Evolutionary conservation across 129 eudicot species (phyloP).

Genomic region (Helianthus tuberosus): DNA sequence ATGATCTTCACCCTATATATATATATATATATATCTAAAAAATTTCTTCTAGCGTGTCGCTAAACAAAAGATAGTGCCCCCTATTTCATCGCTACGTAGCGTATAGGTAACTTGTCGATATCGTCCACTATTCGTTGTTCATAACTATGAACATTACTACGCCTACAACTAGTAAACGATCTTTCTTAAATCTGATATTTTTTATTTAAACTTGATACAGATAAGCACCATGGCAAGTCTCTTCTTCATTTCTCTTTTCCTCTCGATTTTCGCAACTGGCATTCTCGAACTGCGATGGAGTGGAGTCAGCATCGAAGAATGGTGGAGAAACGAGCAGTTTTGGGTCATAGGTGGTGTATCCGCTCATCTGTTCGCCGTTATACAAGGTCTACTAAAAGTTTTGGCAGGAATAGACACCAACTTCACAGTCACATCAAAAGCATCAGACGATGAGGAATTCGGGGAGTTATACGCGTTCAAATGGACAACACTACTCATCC

Average conservation of each 20-base stretch:
- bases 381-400: constrained; percentile 79
- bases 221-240: constrained; percentile 96
- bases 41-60: no score
- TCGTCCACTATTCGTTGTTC: no score
- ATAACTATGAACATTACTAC: no score
- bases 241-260: constrained; percentile 86
- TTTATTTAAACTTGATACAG: constrained; percentile 37
- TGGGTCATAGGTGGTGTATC: constrained; percentile 97
- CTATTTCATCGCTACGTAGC: no score
- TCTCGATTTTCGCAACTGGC: constrained; percentile 85
- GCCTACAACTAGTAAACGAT: not conserved
- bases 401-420: constrained; percentile 89
- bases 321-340: constrained; percentile 99
- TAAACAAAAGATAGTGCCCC: no score
- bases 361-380: constrained; percentile 88
- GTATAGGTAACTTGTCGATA: no score
- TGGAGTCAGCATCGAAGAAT: constrained; percentile 95
- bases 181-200: not conserved
- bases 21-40: no score
- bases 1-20: no score
- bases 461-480: constrained; percentile 85
- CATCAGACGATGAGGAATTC: constrained; percentile 83
- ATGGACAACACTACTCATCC: constrained; percentile 90
- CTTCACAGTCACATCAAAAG: constrained; percentile 88
- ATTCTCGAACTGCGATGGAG: constrained; percentile 97